Evolutionary conservation across 768 basidiomycete species (phyloP), one percentile per base, ranked within the genome.

Genomic region (Xerocomellus intermedius): DNA sequence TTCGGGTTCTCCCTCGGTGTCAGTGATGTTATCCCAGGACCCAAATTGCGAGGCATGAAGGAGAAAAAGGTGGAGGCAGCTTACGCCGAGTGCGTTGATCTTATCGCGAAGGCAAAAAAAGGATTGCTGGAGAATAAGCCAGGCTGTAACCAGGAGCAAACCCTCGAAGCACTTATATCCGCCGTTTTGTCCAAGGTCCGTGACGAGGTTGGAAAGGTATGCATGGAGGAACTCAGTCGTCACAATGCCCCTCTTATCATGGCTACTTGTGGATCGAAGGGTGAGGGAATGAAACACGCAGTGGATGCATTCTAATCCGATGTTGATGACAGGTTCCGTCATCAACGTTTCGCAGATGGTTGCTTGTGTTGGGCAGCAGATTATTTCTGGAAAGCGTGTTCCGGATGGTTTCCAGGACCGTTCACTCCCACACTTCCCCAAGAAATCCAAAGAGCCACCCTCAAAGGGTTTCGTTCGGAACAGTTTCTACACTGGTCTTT

Each of bases 291-390:
- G 8, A 28, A 47, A 50, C 32, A 33, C 50, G 21, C 53, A 26
- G 14, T 41, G 0, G 12, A 48, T n/a, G 5, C 1, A 19, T 50
- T 43, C 36, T 50, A 10, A 53, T 32, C 19, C 50, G 16, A 57
- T 50, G 38, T 54, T 42, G 9, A 32, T n/a, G 39, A n/a, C 57
- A 89, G 96, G 97, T 71, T 98, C 97, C 65, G 91, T 94, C 58
- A 96, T 99, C 74, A 99, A 99, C 73, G 97, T 99, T 52, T 96
- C 94, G 22, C 97, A 99, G 75, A 99, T 99, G 97, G 96, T 98
- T 50, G 97, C 96, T 67, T 98, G 96, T 83, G 97, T 99, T 62
- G 97, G 97, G 6, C 97, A 99, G 68, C 97, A 99, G 69, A 98
- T 98, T 71, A 98, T 99, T 58, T 85, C 94, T 19, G 97, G 97